Percentiles rank a stretch among this genome's conserved stretches.
These are phyloP conservation scores for Xenosphaeropsis pyriputrescens DNA, from an alignment of 2,329 filamentous ascomycete species.

Conservation along the genomic window DNA sequence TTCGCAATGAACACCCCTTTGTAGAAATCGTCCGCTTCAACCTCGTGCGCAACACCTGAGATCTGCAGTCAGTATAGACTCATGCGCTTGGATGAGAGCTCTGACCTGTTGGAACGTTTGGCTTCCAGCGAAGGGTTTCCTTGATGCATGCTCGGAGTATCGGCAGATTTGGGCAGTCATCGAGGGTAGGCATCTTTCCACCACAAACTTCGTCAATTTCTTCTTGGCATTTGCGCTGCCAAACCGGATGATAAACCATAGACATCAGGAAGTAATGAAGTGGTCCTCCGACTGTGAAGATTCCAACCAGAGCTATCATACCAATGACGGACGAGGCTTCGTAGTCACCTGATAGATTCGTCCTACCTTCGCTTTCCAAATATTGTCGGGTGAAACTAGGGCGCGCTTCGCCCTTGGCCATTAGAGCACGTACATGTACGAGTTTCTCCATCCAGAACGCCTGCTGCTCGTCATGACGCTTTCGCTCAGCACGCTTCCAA, in stretches of 20 bases:
- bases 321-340: too few species aligned
- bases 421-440: constrained; percentile 20
- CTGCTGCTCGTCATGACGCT: constrained; percentile 21
- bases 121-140: constrained; percentile 21
- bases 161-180: constrained; percentile 17
- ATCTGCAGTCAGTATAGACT: too few species aligned
- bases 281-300: too few species aligned
- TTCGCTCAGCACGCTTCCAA: constrained; percentile 26
- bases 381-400: constrained; percentile 26
- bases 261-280: too few species aligned
- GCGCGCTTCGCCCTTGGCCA: constrained; percentile 18
- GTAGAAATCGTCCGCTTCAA: constrained; percentile 36
- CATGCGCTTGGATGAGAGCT: too few species aligned
- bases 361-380: constrained; percentile 15
- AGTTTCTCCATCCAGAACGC: constrained; percentile 13
- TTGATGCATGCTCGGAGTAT: constrained; percentile 17
- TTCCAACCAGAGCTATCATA: too few species aligned
- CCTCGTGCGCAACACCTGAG: constrained; percentile 31
- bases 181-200: constrained; percentile 5
- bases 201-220: constrained; percentile 4
- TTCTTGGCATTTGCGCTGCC: constrained; percentile 4
- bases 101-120: constrained; percentile 36
- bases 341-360: constrained; percentile 11
- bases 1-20: constrained; percentile 36
- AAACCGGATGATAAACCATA: constrained; percentile 3